Conservation (phyloP, 2,329 filamentous ascomycete genomes). For the Sporothrix dimorphospora region DNA sequence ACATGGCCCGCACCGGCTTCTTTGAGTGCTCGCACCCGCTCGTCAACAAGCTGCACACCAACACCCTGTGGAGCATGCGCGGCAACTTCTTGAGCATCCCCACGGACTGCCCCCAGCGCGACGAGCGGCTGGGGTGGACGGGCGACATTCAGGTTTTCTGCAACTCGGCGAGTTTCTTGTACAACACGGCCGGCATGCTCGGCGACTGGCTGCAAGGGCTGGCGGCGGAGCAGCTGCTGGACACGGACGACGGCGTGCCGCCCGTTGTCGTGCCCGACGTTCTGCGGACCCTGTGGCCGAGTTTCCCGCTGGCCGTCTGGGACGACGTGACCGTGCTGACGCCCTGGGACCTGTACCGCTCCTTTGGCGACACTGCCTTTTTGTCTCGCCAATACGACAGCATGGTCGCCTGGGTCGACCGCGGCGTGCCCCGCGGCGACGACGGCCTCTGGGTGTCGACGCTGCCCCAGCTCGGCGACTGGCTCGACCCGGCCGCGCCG, state of each 20-base stretch:
- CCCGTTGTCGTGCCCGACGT: conserved; percentile 38
- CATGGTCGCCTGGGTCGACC: conserved; percentile 40
- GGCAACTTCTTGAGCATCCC: conserved; percentile 62
- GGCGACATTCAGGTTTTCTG: conserved; percentile 56
- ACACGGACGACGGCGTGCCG: conserved; percentile 41
- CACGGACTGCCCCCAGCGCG: conserved; percentile 61
- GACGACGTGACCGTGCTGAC: conserved; percentile 38
- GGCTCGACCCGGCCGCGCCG: conserved; percentile 47
- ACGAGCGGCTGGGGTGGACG: conserved; percentile 59
- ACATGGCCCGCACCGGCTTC: conserved; percentile 53
- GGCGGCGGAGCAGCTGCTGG: conserved; percentile 37
- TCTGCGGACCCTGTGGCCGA: conserved; percentile 26
- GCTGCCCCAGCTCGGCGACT: conserved; percentile 45
- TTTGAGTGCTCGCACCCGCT: conserved; percentile 57
- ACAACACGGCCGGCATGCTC: conserved; percentile 55
- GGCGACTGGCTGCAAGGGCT: conserved; percentile 56
- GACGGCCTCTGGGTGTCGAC: conserved; percentile 43
- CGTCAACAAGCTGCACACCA: conserved; percentile 58
- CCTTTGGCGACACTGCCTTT: conserved; percentile 37
- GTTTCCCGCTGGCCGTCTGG: conserved; percentile 42
- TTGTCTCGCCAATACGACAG: conserved; percentile 39
- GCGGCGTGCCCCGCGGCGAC: conserved; percentile 27
- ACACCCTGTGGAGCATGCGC: conserved; percentile 60
- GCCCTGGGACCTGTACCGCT: conserved; percentile 40
- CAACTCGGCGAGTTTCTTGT: conserved; percentile 57